Base-by-base conservation (phyloP, 2,329 filamentous ascomycete genomes). In the Monilinia fructigena region DNA sequence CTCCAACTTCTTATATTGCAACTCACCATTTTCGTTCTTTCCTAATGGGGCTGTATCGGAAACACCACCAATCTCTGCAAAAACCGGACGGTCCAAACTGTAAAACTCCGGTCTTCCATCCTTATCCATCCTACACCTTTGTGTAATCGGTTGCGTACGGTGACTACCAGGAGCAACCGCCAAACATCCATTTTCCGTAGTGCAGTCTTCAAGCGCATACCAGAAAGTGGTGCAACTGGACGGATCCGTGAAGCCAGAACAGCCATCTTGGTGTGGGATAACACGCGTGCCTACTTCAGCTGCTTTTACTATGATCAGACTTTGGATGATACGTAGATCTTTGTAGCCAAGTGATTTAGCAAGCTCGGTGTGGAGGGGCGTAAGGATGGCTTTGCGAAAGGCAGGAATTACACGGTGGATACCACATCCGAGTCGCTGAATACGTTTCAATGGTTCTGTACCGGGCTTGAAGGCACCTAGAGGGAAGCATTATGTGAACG, bases 161-260 rank as follows among this genome's bases (percentile, higher is more conserved):
- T 63, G 50, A 23, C 60, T 63, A 0, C 60, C 60, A 3, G 48
- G 60, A 5, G 60, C 60, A 1, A 63, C 60, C 0, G 50, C 48
- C 26, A 63, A n/a, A 55, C 60, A 63, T 7, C 60, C 60, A 55
- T 63, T 63, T 31, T 55, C 60, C 2, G 16, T 8, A 5, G 60
- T 42, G 26, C 47, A 53, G 31, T 63, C 50, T 11, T 63, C 60
- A 1, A 63, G 38, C 35, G 60, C 60, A 16, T 63, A 63, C 60
- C 60, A 63, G 35, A 63, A 63, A 7, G 60, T 63, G 4, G 60
- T 63, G 26, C 60, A 55, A 11, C 50, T 55, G 40, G 60, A 31
- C 1, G 60, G 60, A 4, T 63, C 16, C 2, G 60, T 63, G 35
- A 63, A 63, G 0, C 60, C 60, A 4, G 60, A 63, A 63, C 50